Percentiles rank a stretch among this genome's conserved stretches.
phyloP scores from a whole-genome alignment of 2,329 filamentous ascomycete genomes.

The Eutypella sp. region DNA sequence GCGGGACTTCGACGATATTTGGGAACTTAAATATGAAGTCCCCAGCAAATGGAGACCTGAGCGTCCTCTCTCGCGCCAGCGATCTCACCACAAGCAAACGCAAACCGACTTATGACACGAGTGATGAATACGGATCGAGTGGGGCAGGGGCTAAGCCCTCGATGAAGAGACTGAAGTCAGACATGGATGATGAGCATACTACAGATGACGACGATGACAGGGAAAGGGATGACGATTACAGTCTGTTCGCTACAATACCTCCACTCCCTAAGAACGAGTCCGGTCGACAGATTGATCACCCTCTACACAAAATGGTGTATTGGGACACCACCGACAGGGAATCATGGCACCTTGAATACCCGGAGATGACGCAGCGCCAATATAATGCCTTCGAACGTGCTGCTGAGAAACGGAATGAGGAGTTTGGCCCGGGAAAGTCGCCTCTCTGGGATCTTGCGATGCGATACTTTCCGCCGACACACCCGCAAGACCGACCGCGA shows the following conservation, averaged over 20 bases:
- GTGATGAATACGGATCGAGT: constrained; percentile 43
- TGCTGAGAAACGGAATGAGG: constrained; percentile 44
- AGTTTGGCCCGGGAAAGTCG: constrained; percentile 48
- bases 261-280: constrained; percentile 44
- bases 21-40: constrained; percentile 41
- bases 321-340: constrained; percentile 50
- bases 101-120: constrained; percentile 46
- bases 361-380: constrained; percentile 58
- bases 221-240: constrained; percentile 41
- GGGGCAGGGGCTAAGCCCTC: constrained; percentile 36
- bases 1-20: constrained; percentile 42
- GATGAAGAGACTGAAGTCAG: constrained; percentile 53
- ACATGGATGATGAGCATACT: constrained; percentile 33
- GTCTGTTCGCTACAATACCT: constrained; percentile 44
- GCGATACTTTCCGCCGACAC: constrained; percentile 51
- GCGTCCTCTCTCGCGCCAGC: constrained; percentile 16
- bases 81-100: constrained; percentile 50
- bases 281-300: constrained; percentile 52
- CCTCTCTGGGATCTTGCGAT: constrained; percentile 53
- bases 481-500: constrained; percentile 17
- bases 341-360: constrained; percentile 59
- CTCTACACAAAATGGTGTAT: constrained; percentile 51
- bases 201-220: constrained; percentile 30
- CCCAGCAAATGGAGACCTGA: constrained; percentile 15
- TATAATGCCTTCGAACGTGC: constrained; percentile 50